A percentile compares a stretch with the other conserved stretches of the same genome.
These are phyloP conservation scores for Dinochytrium kinnereticum DNA, from an alignment of 371 early-diverging fungal species.

Conservation along the genomic window DNA sequence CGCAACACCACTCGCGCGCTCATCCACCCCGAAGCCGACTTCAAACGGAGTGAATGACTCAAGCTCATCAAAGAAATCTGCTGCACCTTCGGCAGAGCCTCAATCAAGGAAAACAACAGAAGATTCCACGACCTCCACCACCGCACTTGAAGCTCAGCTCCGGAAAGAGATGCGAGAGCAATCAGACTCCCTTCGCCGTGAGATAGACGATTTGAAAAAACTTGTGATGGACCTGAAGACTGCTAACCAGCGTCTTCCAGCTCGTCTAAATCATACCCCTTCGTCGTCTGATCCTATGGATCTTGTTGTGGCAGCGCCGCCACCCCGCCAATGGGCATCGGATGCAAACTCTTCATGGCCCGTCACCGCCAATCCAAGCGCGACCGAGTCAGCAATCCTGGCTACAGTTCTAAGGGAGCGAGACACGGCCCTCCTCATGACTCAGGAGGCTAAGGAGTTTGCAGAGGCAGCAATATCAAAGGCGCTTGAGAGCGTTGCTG, in stretches of 20 bases:
- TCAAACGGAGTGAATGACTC: no score
- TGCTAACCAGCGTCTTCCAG: neutral
- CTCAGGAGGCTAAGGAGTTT: conserved; percentile 6
- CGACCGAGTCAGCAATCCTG: neutral
- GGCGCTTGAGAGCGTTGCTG: neutral
- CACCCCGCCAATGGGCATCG: neutral
- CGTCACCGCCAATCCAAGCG: neutral
- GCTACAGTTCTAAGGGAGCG: neutral
- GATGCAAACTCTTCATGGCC: neutral
- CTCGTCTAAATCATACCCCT: no score
- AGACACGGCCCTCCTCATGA: conserved; percentile 4
- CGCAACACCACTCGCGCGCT: neutral
- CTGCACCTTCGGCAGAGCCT: no score
- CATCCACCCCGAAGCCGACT: no score
- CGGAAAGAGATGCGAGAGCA: neutral
- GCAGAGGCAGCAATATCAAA: neutral
- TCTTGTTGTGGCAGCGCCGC: neutral
- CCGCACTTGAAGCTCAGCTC: neutral
- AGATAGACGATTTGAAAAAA: conserved; percentile 1
- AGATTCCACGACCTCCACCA: no score
- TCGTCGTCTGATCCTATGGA: neutral
- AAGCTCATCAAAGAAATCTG: no score
- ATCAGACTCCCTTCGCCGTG: neutral
- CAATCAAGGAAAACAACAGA: no score
- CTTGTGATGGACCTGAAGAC: neutral